Conservation (phyloP, 768 basidiomycete species). For the Auriculariales sp. region DNA sequence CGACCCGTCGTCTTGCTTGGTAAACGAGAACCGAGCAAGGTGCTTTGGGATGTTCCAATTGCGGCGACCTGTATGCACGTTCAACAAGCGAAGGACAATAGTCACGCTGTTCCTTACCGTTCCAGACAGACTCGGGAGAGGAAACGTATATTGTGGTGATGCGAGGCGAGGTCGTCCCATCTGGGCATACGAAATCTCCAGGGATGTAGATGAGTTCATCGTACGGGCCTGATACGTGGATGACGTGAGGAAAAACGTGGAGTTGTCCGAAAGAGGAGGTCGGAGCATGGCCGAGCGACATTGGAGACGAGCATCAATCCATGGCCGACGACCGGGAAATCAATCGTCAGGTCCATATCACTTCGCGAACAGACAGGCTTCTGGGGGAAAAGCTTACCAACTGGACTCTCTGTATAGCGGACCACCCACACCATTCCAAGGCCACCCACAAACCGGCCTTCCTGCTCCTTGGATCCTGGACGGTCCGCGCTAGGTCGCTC, state of each 20-base stretch:
- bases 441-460: conserved; percentile 1
- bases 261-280: too few species aligned
- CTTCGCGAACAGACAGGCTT: background rate
- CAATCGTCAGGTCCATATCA: too few species aligned
- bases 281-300: too few species aligned
- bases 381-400: background rate
- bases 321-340: too few species aligned
- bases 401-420: background rate
- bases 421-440: background rate
- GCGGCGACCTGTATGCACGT: conserved; percentile 1
- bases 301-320: too few species aligned
- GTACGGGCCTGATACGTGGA: conserved; percentile 7
- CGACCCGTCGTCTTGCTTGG: background rate
- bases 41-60: conserved; percentile 10
- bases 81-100: background rate
- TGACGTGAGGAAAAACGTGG: too few species aligned
- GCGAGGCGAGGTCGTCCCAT: background rate
- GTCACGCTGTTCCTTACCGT: conserved; percentile 1
- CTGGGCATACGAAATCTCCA: conserved; percentile 6
- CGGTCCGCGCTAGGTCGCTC: background rate
- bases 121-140: conserved; percentile 5
- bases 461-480: background rate
- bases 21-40: conserved; percentile 7
- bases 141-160: conserved; percentile 8
- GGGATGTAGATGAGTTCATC: conserved; percentile 8